Evolutionary conservation across 2,329 filamentous ascomycete species (phyloP), one percentile per base, ranked within the genome.

Genomic region (Fusarium pseudonygamai): DNA sequence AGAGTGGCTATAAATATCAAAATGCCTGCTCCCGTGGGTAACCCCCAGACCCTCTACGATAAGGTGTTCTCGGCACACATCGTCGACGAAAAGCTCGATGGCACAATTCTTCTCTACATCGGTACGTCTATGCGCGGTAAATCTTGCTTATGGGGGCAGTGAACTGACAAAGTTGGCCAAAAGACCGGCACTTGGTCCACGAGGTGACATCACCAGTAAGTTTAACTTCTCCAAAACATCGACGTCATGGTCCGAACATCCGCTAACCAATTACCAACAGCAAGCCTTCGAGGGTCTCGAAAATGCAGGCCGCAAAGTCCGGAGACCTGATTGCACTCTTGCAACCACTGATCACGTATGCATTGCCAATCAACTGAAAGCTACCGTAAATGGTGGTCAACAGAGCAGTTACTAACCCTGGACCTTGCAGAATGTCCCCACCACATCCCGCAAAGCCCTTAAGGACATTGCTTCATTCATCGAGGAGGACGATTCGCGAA

Each of bases 281-380:
- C 96, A 98, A 94, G 96, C 96, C 53, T 99, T 98, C 79, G 96
- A 99, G 83, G 96, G 96, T 58, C 90, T 98, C 60, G 93, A 92
- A 82, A 97, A 97, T 83, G 95, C 96, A 56, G 91, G 91, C 75
- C 92, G 96, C 72, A 90, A 91, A 83, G 95, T 99, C 73, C 92
- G 96, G 84, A 90, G 96, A 85, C 95, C 96, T 67, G 96, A 99
- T 85, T 98, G 96, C 88, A 98, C 96, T 77, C 89, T 99, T 69
- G 96, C 94, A 65, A 99, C 96, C 49, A 97, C 95, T 70, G 96
- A 99, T 84, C 96, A 99, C 85, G 94, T 97, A 93, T 72, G 93
- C 86, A 46, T 39, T 42, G 37, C 46, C 60, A 60, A 55, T 60
- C 49, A 46, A 39, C 28, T 47, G 10, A 36, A 34, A 45, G n/a